A percentile compares a stretch with the other conserved stretches of the same genome.
Conservation (phyloP, 2,329 filamentous ascomycete species). For the Fusarium graminum region DNA sequence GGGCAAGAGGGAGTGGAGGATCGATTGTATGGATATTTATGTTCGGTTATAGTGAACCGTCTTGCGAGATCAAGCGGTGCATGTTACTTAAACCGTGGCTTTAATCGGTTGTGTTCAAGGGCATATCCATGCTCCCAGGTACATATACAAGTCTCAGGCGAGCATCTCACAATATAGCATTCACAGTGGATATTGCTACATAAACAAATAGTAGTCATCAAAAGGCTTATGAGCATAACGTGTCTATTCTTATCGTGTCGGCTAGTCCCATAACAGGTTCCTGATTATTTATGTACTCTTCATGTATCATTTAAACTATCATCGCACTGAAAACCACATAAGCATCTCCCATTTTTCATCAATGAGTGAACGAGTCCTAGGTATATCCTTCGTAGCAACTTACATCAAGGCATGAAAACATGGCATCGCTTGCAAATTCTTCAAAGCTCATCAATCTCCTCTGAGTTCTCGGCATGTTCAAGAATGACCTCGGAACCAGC, state of each 20-base stretch:
- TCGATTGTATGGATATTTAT: conserved; percentile 91
- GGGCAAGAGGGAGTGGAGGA: conserved; percentile 86
- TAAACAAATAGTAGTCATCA: neutral
- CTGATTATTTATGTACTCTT: conserved; percentile 45
- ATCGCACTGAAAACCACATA: conserved; percentile 32
- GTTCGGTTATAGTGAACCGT: conserved; percentile 73
- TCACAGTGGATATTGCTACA: conserved; percentile 18
- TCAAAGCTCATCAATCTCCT: conserved; percentile 37
- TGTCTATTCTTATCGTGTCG: conserved; percentile 41
- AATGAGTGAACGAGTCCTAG: conserved; percentile 44
- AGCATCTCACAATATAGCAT: conserved; percentile 13
- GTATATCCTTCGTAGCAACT: conserved; percentile 49
- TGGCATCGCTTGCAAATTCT: conserved; percentile 25
- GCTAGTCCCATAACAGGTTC: conserved; percentile 28
- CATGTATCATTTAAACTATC: conserved; percentile 44
- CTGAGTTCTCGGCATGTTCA: conserved; percentile 9
- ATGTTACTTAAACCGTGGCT: neutral
- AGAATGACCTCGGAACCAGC: conserved; percentile 3
- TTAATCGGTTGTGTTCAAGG: conserved; percentile 20
- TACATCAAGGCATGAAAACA: conserved; percentile 46
- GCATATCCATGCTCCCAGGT: neutral
- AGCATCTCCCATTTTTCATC: conserved; percentile 37
- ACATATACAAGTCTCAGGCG: neutral
- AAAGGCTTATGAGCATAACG: conserved; percentile 21
- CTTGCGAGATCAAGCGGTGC: neutral